These are phyloP conservation scores for Epichloe uncinata DNA, from an alignment of 2,329 filamentous ascomycete genomes.

Conservation along the genomic window DNA sequence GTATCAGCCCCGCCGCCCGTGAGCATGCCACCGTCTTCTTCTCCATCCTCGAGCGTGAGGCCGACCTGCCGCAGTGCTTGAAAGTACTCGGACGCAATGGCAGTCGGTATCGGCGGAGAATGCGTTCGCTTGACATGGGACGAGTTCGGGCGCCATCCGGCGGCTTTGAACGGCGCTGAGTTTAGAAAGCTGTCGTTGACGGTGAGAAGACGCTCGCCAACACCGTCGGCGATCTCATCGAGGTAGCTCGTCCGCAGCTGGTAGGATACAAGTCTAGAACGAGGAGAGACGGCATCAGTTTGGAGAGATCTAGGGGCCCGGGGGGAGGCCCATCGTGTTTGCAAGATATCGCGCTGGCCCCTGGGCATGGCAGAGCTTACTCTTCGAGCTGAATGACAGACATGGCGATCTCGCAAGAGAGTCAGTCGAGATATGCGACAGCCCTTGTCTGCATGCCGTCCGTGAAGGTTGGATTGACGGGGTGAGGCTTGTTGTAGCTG, in stretches of 20 bases:
- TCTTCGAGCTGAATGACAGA: conserved; percentile 27
- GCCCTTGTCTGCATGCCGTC: conserved; percentile 9
- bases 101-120: conserved; percentile 74
- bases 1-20: conserved; percentile 55
- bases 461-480: too few relatives aligned
- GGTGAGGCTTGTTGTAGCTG: too few relatives aligned
- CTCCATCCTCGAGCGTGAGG: conserved; percentile 54
- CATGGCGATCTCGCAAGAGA: conserved; percentile 13
- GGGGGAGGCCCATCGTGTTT: background rate
- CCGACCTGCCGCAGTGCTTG: conserved; percentile 52
- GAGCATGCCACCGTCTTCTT: conserved; percentile 60
- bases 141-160: conserved; percentile 64
- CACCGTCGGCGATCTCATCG: conserved; percentile 66
- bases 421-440: background rate
- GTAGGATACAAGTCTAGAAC: conserved; percentile 60
- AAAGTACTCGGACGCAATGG: conserved; percentile 73
- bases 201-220: conserved; percentile 72
- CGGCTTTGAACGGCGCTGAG: conserved; percentile 67
- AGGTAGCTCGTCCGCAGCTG: conserved; percentile 72
- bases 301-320: background rate
- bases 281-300: background rate
- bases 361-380: conserved; percentile 11
- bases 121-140: conserved; percentile 71
- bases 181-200: conserved; percentile 70
- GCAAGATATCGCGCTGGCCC: too few relatives aligned